Conservation (phyloP, 2,329 filamentous ascomycete species). For the Elsinoe fawcettii region DNA sequence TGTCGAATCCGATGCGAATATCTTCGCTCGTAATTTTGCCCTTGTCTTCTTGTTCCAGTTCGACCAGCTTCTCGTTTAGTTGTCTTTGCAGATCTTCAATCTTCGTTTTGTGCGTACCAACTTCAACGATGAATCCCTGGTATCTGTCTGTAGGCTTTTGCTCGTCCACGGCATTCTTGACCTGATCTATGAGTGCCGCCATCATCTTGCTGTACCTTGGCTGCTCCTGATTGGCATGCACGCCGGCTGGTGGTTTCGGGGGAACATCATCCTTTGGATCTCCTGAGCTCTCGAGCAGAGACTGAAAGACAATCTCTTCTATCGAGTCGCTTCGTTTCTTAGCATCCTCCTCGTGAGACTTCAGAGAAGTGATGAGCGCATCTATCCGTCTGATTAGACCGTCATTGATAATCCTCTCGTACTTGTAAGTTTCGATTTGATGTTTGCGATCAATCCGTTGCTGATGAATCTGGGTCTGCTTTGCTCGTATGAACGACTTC, state of each 20-base stretch:
- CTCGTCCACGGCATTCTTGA: constrained; percentile 77
- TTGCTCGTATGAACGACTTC: constrained; percentile 93
- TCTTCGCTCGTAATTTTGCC: constrained; percentile 91
- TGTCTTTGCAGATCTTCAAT: constrained; percentile 71
- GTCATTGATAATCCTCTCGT: constrained; percentile 89
- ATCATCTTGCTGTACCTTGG: constrained; percentile 96
- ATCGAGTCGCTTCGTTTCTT: constrained; percentile 56
- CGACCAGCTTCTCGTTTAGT: constrained; percentile 62
- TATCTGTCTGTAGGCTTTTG: constrained; percentile 59
- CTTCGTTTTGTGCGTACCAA: constrained; percentile 68
- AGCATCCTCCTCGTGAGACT: constrained; percentile 56
- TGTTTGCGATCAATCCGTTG: constrained; percentile 77
- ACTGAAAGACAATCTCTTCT: constrained; percentile 79
- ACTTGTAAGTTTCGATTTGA: constrained; percentile 85
- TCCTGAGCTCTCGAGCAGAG: constrained; percentile 73
- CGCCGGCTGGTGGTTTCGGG: constrained; percentile 69
- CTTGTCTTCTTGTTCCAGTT: constrained; percentile 76
- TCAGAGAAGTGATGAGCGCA: constrained; percentile 64
- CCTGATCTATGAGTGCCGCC: constrained; percentile 88
- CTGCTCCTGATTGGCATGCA: constrained; percentile 66
- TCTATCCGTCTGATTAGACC: constrained; percentile 79
- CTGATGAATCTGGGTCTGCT: constrained; percentile 94
- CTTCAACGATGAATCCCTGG: constrained; percentile 67
- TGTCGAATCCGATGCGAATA: constrained; percentile 84
- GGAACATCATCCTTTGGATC: constrained; percentile 65